Percentiles rank a stretch among this genome's conserved stretches.
These are phyloP conservation scores for Tulasnella sp. DNA, from an alignment of 768 basidiomycete genomes.

Conservation along the genomic window DNA sequence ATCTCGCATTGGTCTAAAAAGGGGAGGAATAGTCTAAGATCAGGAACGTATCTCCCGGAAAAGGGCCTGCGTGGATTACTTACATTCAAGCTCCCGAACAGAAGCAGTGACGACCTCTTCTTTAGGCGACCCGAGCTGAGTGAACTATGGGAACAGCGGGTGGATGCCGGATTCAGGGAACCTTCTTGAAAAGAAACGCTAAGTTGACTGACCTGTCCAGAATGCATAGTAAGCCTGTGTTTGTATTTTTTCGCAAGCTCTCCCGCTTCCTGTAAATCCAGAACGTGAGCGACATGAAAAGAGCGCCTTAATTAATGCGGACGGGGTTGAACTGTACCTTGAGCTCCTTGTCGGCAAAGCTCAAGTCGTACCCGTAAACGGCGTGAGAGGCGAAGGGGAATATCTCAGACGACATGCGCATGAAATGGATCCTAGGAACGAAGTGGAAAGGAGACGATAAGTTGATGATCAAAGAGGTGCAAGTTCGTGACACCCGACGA, in stretches of 20 bases:
- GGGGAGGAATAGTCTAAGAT: not conserved
- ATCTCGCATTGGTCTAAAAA: constrained; percentile 69
- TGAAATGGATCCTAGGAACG: constrained; percentile 66
- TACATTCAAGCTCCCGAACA: constrained; percentile 68
- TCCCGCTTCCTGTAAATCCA: constrained; percentile 47
- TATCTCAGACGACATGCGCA: constrained; percentile 86
- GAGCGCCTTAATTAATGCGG: not conserved
- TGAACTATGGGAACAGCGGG: constrained; percentile 36
- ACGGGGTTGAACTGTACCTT: constrained; percentile 36
- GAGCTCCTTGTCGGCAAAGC: constrained; percentile 60
- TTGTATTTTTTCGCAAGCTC: constrained; percentile 63
- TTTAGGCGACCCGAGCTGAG: constrained; percentile 68
- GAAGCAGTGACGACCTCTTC: constrained; percentile 69
- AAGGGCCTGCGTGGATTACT: not conserved
- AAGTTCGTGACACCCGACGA: constrained; percentile 29
- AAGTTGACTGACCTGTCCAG: constrained; percentile 69
- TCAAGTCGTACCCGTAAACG: constrained; percentile 73
- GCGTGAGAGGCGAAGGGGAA: constrained; percentile 88
- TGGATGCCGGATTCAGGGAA: not conserved
- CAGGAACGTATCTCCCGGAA: not conserved
- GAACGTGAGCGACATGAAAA: not conserved
- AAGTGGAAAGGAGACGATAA: not conserved
- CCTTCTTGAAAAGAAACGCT: not conserved
- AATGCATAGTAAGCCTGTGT: constrained; percentile 81
- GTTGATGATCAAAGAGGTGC: not conserved